Conservation (phyloP, 2,329 filamentous ascomycete genomes). For the Diplocarpon rosae region DNA sequence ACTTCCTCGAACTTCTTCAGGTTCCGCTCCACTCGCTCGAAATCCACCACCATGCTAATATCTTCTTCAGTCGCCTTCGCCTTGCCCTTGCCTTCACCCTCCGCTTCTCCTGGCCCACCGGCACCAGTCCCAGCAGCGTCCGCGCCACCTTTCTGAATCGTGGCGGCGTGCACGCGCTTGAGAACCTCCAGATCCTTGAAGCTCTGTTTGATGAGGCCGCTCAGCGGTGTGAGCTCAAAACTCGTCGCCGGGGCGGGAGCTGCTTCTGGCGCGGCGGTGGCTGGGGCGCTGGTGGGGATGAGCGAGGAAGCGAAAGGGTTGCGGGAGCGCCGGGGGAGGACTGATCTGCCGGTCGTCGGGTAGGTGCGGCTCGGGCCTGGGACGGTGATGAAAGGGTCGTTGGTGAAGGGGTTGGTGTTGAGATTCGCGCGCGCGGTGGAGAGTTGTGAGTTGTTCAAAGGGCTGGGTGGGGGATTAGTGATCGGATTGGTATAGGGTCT, state of each 20-base stretch:
- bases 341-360: not conserved
- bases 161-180: not conserved
- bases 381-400: no score
- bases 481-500: no score
- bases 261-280: not conserved
- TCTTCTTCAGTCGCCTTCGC: not conserved
- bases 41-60: conserved; percentile 5
- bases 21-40: conserved; percentile 9
- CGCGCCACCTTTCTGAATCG: no score
- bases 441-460: no score
- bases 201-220: conserved; percentile 1
- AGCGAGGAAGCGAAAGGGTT: not conserved
- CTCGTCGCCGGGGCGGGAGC: not conserved
- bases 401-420: not conserved
- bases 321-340: not conserved
- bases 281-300: not conserved
- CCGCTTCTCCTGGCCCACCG: no score
- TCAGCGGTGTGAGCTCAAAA: conserved; percentile 3
- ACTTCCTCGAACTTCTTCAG: conserved; percentile 11
- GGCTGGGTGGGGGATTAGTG: no score
- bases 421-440: no score
- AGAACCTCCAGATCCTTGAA: conserved; percentile 1
- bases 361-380: not conserved
- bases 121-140: not conserved
- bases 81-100: not conserved